A percentile compares a stretch with the other conserved stretches of the same genome.
phyloP scores from a whole-genome alignment of 2,329 filamentous ascomycete genomes.

The Colletotrichum liriopes region DNA sequence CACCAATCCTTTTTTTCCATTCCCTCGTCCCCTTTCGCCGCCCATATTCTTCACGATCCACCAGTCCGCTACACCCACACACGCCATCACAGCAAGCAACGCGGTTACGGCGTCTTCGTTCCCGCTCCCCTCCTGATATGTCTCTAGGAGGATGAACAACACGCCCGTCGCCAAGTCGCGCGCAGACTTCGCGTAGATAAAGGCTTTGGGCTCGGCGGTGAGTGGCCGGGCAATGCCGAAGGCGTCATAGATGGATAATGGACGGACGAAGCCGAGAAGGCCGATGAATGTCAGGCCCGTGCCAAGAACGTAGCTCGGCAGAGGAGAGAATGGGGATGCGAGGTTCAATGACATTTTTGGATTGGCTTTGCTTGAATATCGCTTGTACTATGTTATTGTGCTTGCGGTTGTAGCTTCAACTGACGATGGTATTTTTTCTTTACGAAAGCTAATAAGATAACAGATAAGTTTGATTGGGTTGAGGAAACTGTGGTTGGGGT shows the following conservation, averaged over 20 bases:
- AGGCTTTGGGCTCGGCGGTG: conserved; percentile 5
- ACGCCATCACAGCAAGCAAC: conserved; percentile 25
- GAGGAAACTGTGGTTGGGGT: no score
- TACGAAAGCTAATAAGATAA: background rate
- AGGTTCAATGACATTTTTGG: background rate
- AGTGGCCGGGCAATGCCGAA: conserved; percentile 28
- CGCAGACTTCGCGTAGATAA: conserved; percentile 32
- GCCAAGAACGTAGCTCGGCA: conserved; percentile 44
- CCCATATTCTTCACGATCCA: conserved; percentile 23
- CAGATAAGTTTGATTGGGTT: background rate
- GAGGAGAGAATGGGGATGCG: conserved; percentile 32
- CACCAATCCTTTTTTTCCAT: background rate
- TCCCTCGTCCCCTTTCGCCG: background rate
- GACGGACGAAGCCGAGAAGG: conserved; percentile 41
- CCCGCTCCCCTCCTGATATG: conserved; percentile 37
- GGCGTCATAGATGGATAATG: conserved; percentile 36
- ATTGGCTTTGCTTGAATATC: background rate
- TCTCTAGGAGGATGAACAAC: conserved; percentile 39
- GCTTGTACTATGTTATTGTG: background rate
- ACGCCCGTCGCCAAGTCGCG: conserved; percentile 25
- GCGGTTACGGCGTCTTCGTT: conserved; percentile 42
- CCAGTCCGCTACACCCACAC: conserved; percentile 30
- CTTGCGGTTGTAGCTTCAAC: background rate
- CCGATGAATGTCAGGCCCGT: conserved; percentile 46
- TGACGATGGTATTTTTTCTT: background rate